Evolutionary conservation across 1,139 yeast species (phyloP).

Genomic region (Pichiaceae sp.): DNA sequence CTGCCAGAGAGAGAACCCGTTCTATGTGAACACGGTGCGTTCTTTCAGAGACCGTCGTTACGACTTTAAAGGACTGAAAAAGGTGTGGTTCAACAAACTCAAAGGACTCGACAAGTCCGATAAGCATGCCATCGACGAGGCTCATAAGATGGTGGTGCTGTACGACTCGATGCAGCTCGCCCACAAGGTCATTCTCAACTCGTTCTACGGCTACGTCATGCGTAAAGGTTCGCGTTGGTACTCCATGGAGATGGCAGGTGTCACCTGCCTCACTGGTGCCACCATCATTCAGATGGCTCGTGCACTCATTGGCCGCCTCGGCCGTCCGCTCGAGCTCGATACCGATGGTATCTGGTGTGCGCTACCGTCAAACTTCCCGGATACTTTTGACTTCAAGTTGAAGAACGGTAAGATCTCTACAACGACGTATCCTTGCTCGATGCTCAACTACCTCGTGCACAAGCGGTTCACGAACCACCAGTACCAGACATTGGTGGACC

Average conservation of each 20-base stretch:
- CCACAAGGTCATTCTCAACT: constrained; percentile 91
- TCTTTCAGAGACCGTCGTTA: constrained; percentile 94
- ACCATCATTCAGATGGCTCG: constrained; percentile 97
- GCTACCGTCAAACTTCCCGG: constrained; percentile 88
- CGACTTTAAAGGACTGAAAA: constrained; percentile 89
- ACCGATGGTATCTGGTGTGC: constrained; percentile 99
- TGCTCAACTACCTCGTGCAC: constrained; percentile 92
- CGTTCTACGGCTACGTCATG: constrained; percentile 98
- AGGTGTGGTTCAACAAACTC: constrained; percentile 86
- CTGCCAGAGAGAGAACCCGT: constrained; percentile 96
- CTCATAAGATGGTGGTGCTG: constrained; percentile 85
- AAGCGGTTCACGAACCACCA: constrained; percentile 88
- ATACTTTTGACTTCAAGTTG: constrained; percentile 63
- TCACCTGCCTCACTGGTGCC: constrained; percentile 96
- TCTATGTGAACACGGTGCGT: constrained; percentile 90
- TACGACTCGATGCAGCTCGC: constrained; percentile 95
- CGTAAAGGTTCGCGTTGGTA: constrained; percentile 99
- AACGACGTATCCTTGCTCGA: constrained; percentile 90
- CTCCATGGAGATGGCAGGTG: constrained; percentile 99
- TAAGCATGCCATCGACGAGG: constrained; percentile 63
- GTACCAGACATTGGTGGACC: constrained; percentile 79
- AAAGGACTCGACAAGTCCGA: constrained; percentile 47
- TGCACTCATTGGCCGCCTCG: constrained; percentile 83
- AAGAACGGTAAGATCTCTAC: constrained; percentile 71
- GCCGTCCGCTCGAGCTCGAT: constrained; percentile 92